Percentiles rank a stretch among this genome's conserved stretches.
Conservation (phyloP, 495 filamentous ascomycete genomes). For the Neurospora sp. region DNA sequence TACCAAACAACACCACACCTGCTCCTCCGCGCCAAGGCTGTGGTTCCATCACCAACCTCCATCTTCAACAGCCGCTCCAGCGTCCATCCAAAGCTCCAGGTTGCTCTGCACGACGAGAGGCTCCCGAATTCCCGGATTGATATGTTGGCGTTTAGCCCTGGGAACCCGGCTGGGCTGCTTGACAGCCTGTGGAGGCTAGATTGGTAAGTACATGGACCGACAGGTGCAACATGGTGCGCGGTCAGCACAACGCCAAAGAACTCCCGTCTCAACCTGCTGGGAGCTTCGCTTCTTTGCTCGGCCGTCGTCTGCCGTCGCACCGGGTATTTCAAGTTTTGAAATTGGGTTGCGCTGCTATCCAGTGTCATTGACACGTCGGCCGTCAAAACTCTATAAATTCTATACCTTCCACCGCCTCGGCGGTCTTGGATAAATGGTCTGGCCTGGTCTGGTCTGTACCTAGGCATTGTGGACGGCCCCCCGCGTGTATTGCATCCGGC, state of each 20-base stretch:
- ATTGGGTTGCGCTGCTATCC: not conserved
- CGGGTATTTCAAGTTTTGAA: not conserved
- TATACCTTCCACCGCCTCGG: not conserved
- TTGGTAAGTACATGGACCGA: not conserved
- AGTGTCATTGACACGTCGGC: not conserved
- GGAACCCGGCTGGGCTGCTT: not conserved
- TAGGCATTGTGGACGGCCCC: not conserved
- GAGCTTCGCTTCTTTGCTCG: not conserved
- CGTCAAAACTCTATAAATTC: not conserved
- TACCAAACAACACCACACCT: not conserved
- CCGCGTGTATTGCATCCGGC: not conserved
- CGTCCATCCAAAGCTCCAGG: not conserved
- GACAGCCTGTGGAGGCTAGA: not conserved
- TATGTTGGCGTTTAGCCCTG: not conserved
- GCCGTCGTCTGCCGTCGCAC: not conserved
- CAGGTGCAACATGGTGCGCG: not conserved
- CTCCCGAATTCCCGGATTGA: not conserved
- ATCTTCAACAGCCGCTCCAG: not conserved
- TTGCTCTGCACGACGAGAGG: not conserved
- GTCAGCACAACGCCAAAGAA: not conserved
- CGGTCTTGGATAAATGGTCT: not conserved
- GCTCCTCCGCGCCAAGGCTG: not conserved
- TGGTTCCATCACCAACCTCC: slow-evolving; percentile 4
- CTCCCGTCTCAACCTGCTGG: not conserved
- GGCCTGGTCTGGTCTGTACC: not conserved